These are phyloP conservation scores for Saturnispora sekii DNA, from an alignment of 805 yeast species.

Conservation along the genomic window DNA sequence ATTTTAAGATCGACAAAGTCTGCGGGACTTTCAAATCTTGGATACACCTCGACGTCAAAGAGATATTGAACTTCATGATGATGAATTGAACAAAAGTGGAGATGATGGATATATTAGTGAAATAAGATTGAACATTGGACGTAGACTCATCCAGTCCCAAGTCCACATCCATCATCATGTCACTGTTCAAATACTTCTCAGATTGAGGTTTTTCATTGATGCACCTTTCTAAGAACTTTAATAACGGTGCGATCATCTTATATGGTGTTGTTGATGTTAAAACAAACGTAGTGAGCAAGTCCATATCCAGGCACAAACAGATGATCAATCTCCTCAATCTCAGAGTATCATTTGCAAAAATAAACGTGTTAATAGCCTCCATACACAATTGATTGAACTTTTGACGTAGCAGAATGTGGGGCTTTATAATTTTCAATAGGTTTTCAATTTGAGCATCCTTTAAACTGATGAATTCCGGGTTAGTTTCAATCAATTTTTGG, in stretches of 20 bases:
- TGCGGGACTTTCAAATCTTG: slow-evolving; percentile 4
- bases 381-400: slow-evolving; percentile 29
- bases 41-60: slow-evolving; percentile 12
- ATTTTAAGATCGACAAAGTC: slow-evolving; percentile 7
- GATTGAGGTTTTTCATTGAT: slow-evolving; percentile 11
- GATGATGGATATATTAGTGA: slow-evolving; percentile 58
- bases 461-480: slow-evolving; percentile 39
- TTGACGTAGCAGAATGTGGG: slow-evolving; percentile 36
- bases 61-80: slow-evolving; percentile 1
- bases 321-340: slow-evolving; percentile 43
- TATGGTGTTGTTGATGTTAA: slow-evolving; percentile 35
- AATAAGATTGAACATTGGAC: slow-evolving; percentile 48
- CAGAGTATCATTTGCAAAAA: slow-evolving; percentile 31
- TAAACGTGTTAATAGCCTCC: slow-evolving; percentile 28
- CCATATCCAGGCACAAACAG: slow-evolving; percentile 36
- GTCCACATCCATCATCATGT: slow-evolving; percentile 21
- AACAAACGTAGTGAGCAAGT: slow-evolving; percentile 34
- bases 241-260: slow-evolving; percentile 33
- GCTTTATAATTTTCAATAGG: slow-evolving; percentile 38
- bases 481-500: slow-evolving; percentile 26
- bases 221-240: slow-evolving; percentile 42
- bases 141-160: slow-evolving; percentile 45
- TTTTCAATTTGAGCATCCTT: slow-evolving; percentile 46
- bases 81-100: slow-evolving; percentile 33
- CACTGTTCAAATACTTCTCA: slow-evolving; percentile 12